These are phyloP conservation scores for Cochlearia excelsa DNA, from an alignment of 345 rosid species.

Conservation along the genomic window DNA sequence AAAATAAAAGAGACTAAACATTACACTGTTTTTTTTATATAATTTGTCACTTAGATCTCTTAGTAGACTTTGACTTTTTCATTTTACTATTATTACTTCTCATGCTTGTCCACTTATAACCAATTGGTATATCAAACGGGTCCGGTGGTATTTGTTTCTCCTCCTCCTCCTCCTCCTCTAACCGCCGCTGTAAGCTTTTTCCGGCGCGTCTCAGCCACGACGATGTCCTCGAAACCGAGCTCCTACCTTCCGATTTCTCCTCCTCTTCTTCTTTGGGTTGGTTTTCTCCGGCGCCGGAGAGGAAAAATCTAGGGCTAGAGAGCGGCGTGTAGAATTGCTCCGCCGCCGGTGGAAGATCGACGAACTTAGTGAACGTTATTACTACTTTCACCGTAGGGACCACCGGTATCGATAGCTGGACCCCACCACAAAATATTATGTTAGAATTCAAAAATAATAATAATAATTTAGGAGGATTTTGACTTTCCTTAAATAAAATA, in stretches of 20 bases:
- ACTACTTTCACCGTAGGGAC: slow-evolving; percentile 95
- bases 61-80: slow-evolving; percentile 58
- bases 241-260: slow-evolving; percentile 33
- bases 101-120: slow-evolving; percentile 68
- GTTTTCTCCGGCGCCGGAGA: slow-evolving; percentile 26
- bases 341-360: slow-evolving; percentile 68
- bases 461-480: slow-evolving; percentile 8
- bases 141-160: slow-evolving; percentile 38
- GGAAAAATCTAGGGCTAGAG: slow-evolving; percentile 64
- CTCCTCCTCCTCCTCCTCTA: slow-evolving; percentile 30
- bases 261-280: slow-evolving; percentile 32
- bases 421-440: slow-evolving; percentile 30
- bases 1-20: not conserved
- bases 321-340: slow-evolving; percentile 91
- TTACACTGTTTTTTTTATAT: slow-evolving; percentile 3
- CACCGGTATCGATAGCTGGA: slow-evolving; percentile 96
- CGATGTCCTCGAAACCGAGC: slow-evolving; percentile 36
- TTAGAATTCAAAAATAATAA: slow-evolving; percentile 13
- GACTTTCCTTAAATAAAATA: slow-evolving; percentile 19
- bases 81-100: slow-evolving; percentile 43
- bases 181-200: slow-evolving; percentile 45
- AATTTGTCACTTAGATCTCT: slow-evolving; percentile 46
- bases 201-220: slow-evolving; percentile 54
- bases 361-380: slow-evolving; percentile 88
- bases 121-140: slow-evolving; percentile 82